Base-by-base conservation (phyloP, 2,329 filamentous ascomycete genomes). In the Drechslerella coelobrocha region DNA sequence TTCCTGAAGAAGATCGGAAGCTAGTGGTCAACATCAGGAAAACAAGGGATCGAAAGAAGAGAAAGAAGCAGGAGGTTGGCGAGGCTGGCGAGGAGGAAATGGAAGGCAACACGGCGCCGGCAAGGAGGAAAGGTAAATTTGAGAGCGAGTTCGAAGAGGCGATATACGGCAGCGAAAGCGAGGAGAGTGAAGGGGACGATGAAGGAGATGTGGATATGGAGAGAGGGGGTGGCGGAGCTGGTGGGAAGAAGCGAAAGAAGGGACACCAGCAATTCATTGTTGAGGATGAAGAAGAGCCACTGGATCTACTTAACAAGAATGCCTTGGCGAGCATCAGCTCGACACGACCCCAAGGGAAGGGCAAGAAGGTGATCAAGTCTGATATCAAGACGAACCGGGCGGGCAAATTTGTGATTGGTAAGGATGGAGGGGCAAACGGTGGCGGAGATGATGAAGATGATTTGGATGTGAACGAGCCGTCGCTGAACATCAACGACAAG, bases 131-230 rank as follows among this genome's bases (percentile, higher is more conserved):
- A 77, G 81, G 85, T 76, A 86, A 87, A 68, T 96, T 95, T 78
- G 91, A 92, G 79, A 95, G 90, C 79, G 93, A 95, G 77, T 97
- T 94, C 79, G 93, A 97, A 78, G 89, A 96, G 79, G 92, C 93
- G n/a, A 86, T 99, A 31, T 96, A 97, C 78, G 92, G 91, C 78
- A 90, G 86, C 74, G 74, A 75, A 19, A 74, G 73, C 26, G 73
- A 75, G 52, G 78, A 86, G 48, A 83, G 82, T 10, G 82, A 82
- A 55, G 79, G 79, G 1, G 81, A 81, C 43, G 87, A 85, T 2
- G 86, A 87, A 29, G 85, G 83, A 1, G 87, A 86, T 63, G 85
- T 86, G 65, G 86, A 85, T 8, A 88, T 73, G 85, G 84, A 74
- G 86, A 88, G 81, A 74, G 79, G 82, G 50, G 78, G 77, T 29